Evolutionary conservation across 495 filamentous ascomycete species (phyloP), one percentile per base, ranked within the genome.

Genomic region (Penicillium antarcticum): DNA sequence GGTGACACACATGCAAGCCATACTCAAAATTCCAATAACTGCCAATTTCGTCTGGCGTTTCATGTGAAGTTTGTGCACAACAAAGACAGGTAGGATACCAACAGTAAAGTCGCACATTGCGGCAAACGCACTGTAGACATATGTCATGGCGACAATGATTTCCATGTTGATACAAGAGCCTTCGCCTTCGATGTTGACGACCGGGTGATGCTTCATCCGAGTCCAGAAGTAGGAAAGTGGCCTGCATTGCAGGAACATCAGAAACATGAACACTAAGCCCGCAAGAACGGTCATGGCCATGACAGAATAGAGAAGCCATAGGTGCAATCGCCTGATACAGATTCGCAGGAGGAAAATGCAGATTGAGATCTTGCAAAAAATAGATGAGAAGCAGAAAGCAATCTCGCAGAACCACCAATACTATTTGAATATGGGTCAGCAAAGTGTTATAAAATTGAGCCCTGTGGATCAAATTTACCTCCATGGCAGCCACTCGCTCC

Each of bases 321-420:
- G 68, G 35, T 76, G 73, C 21, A 55, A 5, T 2, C 49, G 48
- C n/a, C 47, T 53, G 34, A 73, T 60, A 4, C 72, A 73, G 50
- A 78, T 74, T 40, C 75, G 70, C 63, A 78, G 48, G 1, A 77
- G 49, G 66, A 77, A 76, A 41, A 75, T 64, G 54, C 70, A 71
- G 34, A 77, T 56, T 24, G 75, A 77, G 29, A 75, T 59, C 45
- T 75, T 75, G 56, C 69, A 73, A 11, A 53, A 52, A 42, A 73
- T 63, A 6, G 69, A 71, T 5, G 73, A 58, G 40, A 78, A 66
- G 41, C 72, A 71, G 52, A 71, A 74, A 24, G 70, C 65, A 26
- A 69, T 66, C 51, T 75, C 70, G 43, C 72, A 74, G n/a, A 77
- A 51, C 67, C 67, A 71, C 68, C 70, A 74, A 43, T 70, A 77